Evolutionary conservation across 805 yeast genomes (phyloP).

Genomic region (Wickerhamiella kurtzmanii): DNA sequence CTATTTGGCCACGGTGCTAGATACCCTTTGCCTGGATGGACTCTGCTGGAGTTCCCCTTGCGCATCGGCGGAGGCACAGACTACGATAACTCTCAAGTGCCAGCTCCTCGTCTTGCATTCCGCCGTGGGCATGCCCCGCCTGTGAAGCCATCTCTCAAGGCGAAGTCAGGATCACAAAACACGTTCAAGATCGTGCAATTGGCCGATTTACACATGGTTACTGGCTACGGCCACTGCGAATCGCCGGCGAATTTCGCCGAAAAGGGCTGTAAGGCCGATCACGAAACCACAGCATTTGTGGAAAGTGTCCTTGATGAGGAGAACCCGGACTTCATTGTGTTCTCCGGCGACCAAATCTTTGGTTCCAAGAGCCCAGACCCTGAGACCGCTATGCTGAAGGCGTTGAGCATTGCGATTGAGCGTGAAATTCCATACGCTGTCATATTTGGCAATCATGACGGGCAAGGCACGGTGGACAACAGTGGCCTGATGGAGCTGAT

Average conservation of each 20-base stretch:
- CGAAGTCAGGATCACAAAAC: slow-evolving; percentile 24
- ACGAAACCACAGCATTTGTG: slow-evolving; percentile 50
- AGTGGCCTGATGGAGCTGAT: slow-evolving; percentile 46
- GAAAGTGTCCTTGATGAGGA: slow-evolving; percentile 55
- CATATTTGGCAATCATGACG: slow-evolving; percentile 89
- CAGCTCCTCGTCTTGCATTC: slow-evolving; percentile 22
- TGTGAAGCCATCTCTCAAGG: slow-evolving; percentile 8
- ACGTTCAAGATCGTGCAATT: slow-evolving; percentile 72
- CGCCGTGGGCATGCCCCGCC: slow-evolving; percentile 15
- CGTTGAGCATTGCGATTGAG: slow-evolving; percentile 50
- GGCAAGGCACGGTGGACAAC: slow-evolving; percentile 60
- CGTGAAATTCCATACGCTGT: slow-evolving; percentile 71
- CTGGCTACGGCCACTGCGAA: slow-evolving; percentile 66
- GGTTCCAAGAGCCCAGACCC: slow-evolving; percentile 74
- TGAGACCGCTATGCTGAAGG: slow-evolving; percentile 68
- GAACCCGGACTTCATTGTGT: slow-evolving; percentile 68
- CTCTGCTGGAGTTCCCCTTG: slow-evolving; percentile 23
- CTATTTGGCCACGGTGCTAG: slow-evolving; percentile 60
- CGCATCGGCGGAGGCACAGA: slow-evolving; percentile 11
- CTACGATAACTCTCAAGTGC: background rate
- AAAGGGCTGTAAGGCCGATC: slow-evolving; percentile 64
- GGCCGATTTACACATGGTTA: slow-evolving; percentile 84
- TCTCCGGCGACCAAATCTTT: slow-evolving; percentile 85
- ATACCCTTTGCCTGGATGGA: slow-evolving; percentile 71
- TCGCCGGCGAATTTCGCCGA: slow-evolving; percentile 31